Base-by-base conservation (phyloP, 345 rosid genomes). In the Linum usitatissimum region DNA sequence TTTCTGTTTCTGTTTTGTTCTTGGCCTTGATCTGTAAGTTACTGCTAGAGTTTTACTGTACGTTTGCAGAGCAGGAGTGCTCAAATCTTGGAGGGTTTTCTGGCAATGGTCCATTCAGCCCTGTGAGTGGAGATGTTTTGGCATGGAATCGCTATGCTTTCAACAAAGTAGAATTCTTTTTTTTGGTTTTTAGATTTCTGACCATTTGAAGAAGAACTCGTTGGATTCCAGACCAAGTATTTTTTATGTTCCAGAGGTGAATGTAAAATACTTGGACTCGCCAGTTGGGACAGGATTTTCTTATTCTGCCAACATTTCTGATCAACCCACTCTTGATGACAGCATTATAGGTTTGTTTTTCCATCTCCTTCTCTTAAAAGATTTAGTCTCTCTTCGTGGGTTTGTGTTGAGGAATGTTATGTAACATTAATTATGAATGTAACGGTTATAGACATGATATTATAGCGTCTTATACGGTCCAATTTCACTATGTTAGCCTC, bases 211-310 rank as follows among this genome's bases (percentile, higher is more conserved):
- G 48, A 40, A 4, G 28, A 23, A 23, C 28, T 23, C 2, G 28
- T 23, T 23, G 28, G 28, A 23, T 23, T 40, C 7, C 48, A 1
- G 48, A 40, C 8, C 10, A 7, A 40, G 48, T 40, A 30, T 59
- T 40, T 63, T 68, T 49, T 31, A 9, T 53, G 60, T 64, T 78
- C 78, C 84, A 93, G 99, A 84, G 73, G 99, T 96, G 12, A 93
- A 93, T 71, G 86, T 93, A 86, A 63, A 90, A 81, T 93, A 86
- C 74, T 66, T 93, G 75, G 99, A 93, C 76, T 66, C 97, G 63
- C 99, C 99, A 59, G 70, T 83, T 76, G 99, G 99, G 55, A 97
- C 90, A 78, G 99, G 99, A 55, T 93, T 90, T 86, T 93, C 99
- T 71, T 93, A 84, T 71, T 81, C 99, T 17, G 64, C 77, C 9